phyloP scores from a whole-genome alignment of 129 eudicot genomes.

The Scalesia atractyloides region DNA sequence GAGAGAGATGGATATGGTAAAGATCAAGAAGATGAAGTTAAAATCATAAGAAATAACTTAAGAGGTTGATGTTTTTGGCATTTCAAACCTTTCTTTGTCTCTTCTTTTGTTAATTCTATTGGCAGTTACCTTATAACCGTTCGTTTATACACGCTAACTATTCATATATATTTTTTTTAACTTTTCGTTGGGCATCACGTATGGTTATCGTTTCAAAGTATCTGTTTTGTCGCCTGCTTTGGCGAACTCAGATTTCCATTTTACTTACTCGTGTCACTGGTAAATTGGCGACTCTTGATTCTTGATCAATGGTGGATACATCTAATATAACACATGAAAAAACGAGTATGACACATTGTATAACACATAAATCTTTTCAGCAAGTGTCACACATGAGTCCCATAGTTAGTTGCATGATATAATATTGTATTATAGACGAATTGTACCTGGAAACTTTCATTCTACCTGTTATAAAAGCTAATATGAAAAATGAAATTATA shows the following conservation, averaged over 20 bases:
- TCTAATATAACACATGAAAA: no score
- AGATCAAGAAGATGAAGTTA: constrained; percentile 33
- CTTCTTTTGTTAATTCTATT: constrained; percentile 39
- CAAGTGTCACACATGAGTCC: no score
- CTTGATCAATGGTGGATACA: no score
- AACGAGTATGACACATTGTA: no score
- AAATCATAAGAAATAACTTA: constrained; percentile 38
- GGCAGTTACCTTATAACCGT: constrained; percentile 26
- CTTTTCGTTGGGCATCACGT: neutral
- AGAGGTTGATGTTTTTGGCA: constrained; percentile 39
- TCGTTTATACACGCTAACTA: constrained; percentile 15
- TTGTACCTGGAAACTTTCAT: neutral
- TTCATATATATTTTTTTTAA: neutral
- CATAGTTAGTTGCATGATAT: no score
- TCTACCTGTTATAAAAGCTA: neutral
- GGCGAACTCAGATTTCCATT: no score
- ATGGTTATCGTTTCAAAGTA: neutral
- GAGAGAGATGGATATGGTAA: constrained; percentile 17
- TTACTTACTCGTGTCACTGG: no score
- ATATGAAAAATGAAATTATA: neutral
- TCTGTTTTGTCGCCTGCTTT: constrained; percentile 29
- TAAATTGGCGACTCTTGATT: no score
- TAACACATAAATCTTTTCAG: no score
- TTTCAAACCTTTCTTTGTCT: constrained; percentile 42
- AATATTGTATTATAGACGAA: no score